phyloP scores from a whole-genome alignment of 108 stramenopile genomes.

The Skeletonema costatum region DNA sequence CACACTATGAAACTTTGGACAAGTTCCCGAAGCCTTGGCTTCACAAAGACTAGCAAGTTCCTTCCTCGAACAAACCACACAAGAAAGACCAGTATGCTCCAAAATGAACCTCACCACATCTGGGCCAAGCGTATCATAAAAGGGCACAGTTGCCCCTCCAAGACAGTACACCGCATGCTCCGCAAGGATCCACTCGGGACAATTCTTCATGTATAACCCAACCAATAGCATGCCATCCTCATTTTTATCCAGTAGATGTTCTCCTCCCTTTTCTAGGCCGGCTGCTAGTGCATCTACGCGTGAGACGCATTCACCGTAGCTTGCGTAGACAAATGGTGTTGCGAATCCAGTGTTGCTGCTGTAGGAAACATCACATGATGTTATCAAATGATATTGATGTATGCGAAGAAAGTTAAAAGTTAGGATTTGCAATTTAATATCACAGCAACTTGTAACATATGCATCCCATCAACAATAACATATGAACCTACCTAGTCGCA shows the following conservation, averaged over 20 bases:
- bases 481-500: conserved; percentile 44
- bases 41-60: conserved; percentile 75
- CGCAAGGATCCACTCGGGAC: conserved; percentile 92
- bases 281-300: conserved; percentile 78
- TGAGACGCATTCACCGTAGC: conserved; percentile 79
- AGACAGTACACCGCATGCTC: conserved; percentile 88
- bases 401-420: too few relatives aligned
- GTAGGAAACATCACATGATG: background rate
- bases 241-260: conserved; percentile 63
- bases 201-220: conserved; percentile 93
- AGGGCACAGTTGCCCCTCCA: conserved; percentile 86
- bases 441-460: too few relatives aligned
- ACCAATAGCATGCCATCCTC: conserved; percentile 74
- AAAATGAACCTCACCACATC: conserved; percentile 89
- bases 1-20: conserved; percentile 53
- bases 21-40: conserved; percentile 65
- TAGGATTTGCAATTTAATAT: too few relatives aligned
- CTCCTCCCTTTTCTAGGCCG: conserved; percentile 60
- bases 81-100: conserved; percentile 75
- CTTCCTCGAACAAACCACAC: conserved; percentile 77
- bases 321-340: conserved; percentile 84
- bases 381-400: background rate
- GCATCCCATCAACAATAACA: background rate
- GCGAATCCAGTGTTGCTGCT: conserved; percentile 67
- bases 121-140: conserved; percentile 95